Percentiles rank a stretch among this genome's conserved stretches.
These are phyloP conservation scores for Crithidia expoeki DNA, from an alignment of 208 protist genomes.

Conservation along the genomic window DNA sequence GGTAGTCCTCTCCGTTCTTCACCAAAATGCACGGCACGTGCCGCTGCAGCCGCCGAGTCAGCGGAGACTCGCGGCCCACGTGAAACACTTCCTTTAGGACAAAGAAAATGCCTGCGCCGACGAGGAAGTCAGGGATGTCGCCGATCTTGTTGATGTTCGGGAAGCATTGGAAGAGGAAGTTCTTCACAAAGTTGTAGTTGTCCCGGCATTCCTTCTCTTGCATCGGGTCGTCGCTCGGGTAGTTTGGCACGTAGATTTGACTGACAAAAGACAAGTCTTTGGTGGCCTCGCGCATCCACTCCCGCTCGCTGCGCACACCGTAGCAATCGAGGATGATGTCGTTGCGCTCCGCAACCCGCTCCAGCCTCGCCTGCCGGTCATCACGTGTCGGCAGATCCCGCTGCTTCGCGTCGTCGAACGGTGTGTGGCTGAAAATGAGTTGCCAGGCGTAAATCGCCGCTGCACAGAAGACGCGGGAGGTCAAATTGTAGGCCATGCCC, in stretches of 20 bases:
- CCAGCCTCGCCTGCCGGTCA: constrained; percentile 64
- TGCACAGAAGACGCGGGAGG: constrained; percentile 66
- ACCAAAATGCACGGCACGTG: constrained; percentile 19
- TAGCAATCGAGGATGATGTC: constrained; percentile 91
- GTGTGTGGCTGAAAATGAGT: constrained; percentile 91
- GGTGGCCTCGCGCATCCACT: constrained; percentile 88
- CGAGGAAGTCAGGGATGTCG: constrained; percentile 77
- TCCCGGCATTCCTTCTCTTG: constrained; percentile 75
- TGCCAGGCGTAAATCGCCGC: constrained; percentile 91
- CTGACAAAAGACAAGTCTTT: constrained; percentile 83
- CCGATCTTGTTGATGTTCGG: constrained; percentile 66
- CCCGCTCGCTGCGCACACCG: constrained; percentile 70
- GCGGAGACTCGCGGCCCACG: constrained; percentile 24
- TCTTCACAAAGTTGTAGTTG: constrained; percentile 89
- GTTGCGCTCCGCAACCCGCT: constrained; percentile 87
- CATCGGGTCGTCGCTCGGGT: constrained; percentile 76
- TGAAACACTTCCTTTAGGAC: constrained; percentile 72
- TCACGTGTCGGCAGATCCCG: constrained; percentile 65
- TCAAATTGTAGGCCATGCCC: constrained; percentile 65
- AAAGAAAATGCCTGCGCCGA: constrained; percentile 81
- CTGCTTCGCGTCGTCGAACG: constrained; percentile 91
- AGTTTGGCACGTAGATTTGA: constrained; percentile 77
- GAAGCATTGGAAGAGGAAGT: constrained; percentile 92
- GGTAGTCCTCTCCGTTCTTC: constrained; percentile 6
- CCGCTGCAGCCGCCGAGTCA: constrained; percentile 23